phyloP scores from a whole-genome alignment of 2,329 filamentous ascomycete genomes.

The Cordyceps cateniannulata region DNA sequence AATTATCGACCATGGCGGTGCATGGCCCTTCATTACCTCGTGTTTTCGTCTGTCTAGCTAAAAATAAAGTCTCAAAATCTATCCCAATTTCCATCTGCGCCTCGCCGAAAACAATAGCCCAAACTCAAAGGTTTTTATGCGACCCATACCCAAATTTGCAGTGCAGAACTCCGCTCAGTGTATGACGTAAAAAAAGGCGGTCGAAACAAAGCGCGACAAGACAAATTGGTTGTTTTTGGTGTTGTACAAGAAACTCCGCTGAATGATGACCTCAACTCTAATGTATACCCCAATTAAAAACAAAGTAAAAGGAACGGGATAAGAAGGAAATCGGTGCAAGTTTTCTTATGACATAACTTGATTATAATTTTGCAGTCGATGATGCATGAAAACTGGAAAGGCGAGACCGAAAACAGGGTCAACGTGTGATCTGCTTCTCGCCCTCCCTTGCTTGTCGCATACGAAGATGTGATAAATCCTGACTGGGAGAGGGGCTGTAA shows the following conservation, averaged over 20 bases:
- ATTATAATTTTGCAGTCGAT: background rate
- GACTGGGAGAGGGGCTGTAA: background rate
- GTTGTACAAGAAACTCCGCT: background rate
- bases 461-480: background rate
- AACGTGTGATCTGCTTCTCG: background rate
- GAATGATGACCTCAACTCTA: conserved; percentile 4
- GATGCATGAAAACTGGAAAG: background rate
- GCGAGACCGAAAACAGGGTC: background rate
- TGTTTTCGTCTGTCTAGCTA: conserved; percentile 1
- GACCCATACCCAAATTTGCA: background rate
- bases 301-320: background rate
- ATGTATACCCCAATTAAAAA: background rate
- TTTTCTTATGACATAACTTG: too few species aligned
- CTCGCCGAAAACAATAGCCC: background rate
- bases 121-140: background rate
- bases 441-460: background rate
- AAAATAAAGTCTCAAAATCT: background rate
- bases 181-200: conserved; percentile 4
- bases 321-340: background rate
- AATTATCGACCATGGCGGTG: background rate
- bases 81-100: background rate
- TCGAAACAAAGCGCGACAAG: background rate
- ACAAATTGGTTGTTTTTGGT: background rate
- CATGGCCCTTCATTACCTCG: background rate
- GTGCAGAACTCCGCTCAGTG: background rate